phyloP scores from a whole-genome alignment of 1,139 yeast genomes.

The Kodamaea anthophila region DNA sequence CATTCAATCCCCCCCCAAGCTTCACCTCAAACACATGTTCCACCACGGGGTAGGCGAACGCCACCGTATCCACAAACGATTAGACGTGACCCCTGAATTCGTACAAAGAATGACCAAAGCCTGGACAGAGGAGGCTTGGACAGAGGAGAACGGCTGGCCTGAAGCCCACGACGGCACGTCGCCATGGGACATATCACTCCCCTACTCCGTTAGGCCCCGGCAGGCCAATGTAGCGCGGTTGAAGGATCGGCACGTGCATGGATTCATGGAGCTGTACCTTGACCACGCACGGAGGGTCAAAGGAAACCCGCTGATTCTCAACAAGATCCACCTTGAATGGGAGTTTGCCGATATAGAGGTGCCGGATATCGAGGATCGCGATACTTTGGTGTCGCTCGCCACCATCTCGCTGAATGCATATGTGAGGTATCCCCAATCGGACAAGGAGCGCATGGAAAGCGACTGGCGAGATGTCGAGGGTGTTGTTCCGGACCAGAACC shows the following conservation, averaged over 20 bases:
- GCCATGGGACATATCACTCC: constrained; percentile 39
- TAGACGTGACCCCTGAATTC: constrained; percentile 43
- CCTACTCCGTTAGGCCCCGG: constrained; percentile 15
- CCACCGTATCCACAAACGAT: constrained; percentile 32
- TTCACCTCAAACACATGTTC: constrained; percentile 41
- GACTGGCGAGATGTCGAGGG: constrained; percentile 84
- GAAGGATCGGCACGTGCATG: constrained; percentile 53
- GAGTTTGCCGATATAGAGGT: constrained; percentile 40
- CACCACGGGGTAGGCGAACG: constrained; percentile 46
- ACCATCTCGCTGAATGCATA: constrained; percentile 90
- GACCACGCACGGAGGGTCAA: constrained; percentile 45
- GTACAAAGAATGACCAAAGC: too few species aligned
- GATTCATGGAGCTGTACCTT: constrained; percentile 58
- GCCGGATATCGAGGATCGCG: constrained; percentile 72
- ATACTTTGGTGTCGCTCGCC: constrained; percentile 71
- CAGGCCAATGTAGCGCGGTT: constrained; percentile 40
- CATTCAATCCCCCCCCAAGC: constrained; percentile 8
- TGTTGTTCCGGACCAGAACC: constrained; percentile 40
- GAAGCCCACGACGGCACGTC: constrained; percentile 25
- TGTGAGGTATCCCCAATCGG: constrained; percentile 67
- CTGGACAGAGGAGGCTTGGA: constrained; percentile 19
- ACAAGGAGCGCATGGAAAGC: constrained; percentile 41
- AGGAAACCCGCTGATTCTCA: constrained; percentile 38
- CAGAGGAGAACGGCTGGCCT: constrained; percentile 33
- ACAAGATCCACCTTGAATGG: constrained; percentile 52